phyloP scores from a whole-genome alignment of 345 rosid species.

The Rhodamnia rubescens region DNA sequence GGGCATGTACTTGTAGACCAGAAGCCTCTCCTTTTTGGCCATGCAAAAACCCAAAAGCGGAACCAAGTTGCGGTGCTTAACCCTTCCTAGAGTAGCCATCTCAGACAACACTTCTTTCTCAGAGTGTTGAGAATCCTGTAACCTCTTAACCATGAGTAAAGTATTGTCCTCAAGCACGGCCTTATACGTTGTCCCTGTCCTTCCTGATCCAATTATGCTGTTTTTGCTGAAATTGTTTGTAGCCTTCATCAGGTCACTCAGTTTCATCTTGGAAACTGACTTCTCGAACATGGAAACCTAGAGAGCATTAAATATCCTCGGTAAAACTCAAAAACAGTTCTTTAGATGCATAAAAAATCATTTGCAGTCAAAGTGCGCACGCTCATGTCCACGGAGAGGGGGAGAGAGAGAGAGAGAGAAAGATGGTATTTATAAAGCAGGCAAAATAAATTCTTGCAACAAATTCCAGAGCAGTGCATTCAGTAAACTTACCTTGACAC shows the following conservation, averaged over 20 bases:
- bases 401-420: neutral
- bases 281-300: conserved; percentile 93
- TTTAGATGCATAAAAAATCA: neutral
- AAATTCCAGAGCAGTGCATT: neutral
- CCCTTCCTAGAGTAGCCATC: conserved; percentile 80
- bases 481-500: conserved; percentile 44
- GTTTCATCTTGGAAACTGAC: conserved; percentile 58
- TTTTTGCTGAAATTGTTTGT: conserved; percentile 70
- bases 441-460: neutral
- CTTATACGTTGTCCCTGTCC: conserved; percentile 78
- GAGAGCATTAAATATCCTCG: conserved; percentile 2
- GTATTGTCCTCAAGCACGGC: conserved; percentile 72
- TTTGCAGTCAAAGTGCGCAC: neutral
- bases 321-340: neutral
- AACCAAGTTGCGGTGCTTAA: conserved; percentile 69
- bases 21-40: conserved; percentile 61
- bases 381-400: neutral
- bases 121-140: conserved; percentile 80
- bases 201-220: conserved; percentile 72
- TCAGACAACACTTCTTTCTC: conserved; percentile 73
- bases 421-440: neutral
- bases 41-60: conserved; percentile 83
- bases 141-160: conserved; percentile 73
- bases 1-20: conserved; percentile 68
- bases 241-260: conserved; percentile 84